These are phyloP conservation scores for Aspergillus aculeatus DNA, from an alignment of 2,329 filamentous ascomycete species.

Conservation along the genomic window DNA sequence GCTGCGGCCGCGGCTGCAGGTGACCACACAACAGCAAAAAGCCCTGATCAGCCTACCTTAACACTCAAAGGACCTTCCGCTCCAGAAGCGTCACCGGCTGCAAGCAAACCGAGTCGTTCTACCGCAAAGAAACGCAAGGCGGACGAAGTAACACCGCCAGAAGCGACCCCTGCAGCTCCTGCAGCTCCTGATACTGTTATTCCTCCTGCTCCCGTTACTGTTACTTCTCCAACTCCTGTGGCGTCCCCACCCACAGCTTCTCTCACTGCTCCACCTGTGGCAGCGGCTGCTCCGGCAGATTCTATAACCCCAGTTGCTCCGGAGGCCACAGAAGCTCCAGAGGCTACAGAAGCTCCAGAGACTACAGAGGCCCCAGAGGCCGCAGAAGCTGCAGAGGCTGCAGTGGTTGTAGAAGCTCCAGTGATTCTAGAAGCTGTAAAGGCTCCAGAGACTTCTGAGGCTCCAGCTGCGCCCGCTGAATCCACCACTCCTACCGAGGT, in stretches of 20 bases:
- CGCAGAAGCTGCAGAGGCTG: neutral
- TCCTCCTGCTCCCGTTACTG: neutral
- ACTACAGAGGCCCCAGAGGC: neutral
- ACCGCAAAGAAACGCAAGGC: slow-evolving; percentile 54
- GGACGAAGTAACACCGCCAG: slow-evolving; percentile 46
- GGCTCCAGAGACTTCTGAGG: neutral
- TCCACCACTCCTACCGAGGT: slow-evolving; percentile 14
- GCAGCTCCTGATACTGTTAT: neutral
- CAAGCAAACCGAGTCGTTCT: slow-evolving; percentile 18
- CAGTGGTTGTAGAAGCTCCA: neutral
- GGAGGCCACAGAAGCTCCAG: neutral
- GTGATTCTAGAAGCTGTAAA: neutral
- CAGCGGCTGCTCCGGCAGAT: neutral
- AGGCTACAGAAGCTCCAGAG: neutral
- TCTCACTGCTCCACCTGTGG: neutral
- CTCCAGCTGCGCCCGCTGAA: neutral
- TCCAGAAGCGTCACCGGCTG: slow-evolving; percentile 7
- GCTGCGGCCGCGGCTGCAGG: slow-evolving; percentile 20
- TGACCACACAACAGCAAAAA: slow-evolving; percentile 20
- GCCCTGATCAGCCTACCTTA: slow-evolving; percentile 10
- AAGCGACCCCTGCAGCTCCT: slow-evolving; percentile 10
- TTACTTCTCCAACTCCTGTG: neutral
- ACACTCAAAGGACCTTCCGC: slow-evolving; percentile 12
- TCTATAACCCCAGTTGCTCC: neutral
- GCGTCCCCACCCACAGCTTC: neutral